Evolutionary conservation across 139 green algal species (phyloP), one percentile per base, ranked within the genome.

Genomic region (Micractinium conductrix): DNA sequence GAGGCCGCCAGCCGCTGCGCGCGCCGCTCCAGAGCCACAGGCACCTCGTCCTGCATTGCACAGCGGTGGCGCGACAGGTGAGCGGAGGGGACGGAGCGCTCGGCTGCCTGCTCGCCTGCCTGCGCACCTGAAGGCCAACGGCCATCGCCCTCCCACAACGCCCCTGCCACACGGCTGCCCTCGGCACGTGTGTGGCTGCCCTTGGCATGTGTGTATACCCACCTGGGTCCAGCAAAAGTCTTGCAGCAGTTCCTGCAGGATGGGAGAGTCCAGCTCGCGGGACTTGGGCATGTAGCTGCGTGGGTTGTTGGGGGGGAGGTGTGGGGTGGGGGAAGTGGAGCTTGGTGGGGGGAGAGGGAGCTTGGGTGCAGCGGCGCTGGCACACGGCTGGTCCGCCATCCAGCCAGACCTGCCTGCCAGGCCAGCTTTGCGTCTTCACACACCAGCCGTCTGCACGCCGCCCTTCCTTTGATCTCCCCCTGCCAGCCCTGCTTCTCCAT

Each of bases 251-350:
- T 62, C 78, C 40, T 75, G 78, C 60, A 83, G 62, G 17, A 83
- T 17, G 0, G 78, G 78, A 62, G 62, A 75, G 62, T 83, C 78
- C 42, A 83, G 5, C 22, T 70, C 78, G n/a, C 26, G 5, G 0
- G 42, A 44, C 62, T 74, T 74, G n/a, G 78, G 78, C 78, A 83
- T 83, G 62, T 83, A 83, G 33, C 65, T 72, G 65, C 63, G 33
- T 30, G 60, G 26, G 26, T 24, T 10, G 12, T 22, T 58, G 48
- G 48, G 48, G 53, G 53, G 53, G 19, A 62, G 53, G 24, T 2
- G 53, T 19, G 53, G 19, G 26, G 53, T 62, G 53, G 53, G 53
- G 53, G n/a, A n/a, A n/a, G n/a, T n/a, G n/a, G n/a, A n/a, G n/a
- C n/a, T n/a, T n/a, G n/a, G n/a, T 21, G 53, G 53, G 53, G 8